phyloP scores from a whole-genome alignment of 805 yeast genomes.

The Saccharomycopsis sp. region DNA sequence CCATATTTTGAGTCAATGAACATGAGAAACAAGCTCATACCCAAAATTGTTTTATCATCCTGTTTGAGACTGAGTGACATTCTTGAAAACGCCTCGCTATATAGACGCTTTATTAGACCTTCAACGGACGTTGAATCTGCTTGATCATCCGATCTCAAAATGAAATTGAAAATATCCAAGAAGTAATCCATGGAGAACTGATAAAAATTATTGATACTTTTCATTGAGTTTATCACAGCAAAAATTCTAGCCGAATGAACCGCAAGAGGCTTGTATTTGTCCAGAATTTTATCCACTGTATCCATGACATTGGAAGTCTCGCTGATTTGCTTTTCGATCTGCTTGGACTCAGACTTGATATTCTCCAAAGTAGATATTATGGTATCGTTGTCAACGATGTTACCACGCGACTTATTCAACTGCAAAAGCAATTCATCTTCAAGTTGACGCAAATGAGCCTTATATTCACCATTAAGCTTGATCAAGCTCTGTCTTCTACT shows the following conservation, averaged over 20 bases:
- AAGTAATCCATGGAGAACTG: slow-evolving; percentile 47
- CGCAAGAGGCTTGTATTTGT: slow-evolving; percentile 49
- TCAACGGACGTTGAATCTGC: slow-evolving; percentile 24
- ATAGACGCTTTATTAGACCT: slow-evolving; percentile 33
- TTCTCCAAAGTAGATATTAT: slow-evolving; percentile 54
- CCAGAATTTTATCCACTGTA: slow-evolving; percentile 43
- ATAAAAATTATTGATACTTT: slow-evolving; percentile 45
- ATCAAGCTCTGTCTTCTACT: slow-evolving; percentile 45
- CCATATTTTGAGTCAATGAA: slow-evolving; percentile 18
- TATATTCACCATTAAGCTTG: slow-evolving; percentile 53
- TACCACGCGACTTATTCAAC: slow-evolving; percentile 50
- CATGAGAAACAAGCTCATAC: slow-evolving; percentile 31
- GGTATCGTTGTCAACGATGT: slow-evolving; percentile 60
- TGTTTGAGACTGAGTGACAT: slow-evolving; percentile 42
- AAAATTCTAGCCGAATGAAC: slow-evolving; percentile 45
- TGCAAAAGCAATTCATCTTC: slow-evolving; percentile 55
- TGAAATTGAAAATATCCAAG: slow-evolving; percentile 30
- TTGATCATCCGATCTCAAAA: slow-evolving; percentile 21
- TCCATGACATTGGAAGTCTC: slow-evolving; percentile 51
- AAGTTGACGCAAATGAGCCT: slow-evolving; percentile 42
- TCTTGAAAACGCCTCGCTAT: slow-evolving; percentile 39
- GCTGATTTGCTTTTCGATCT: slow-evolving; percentile 44
- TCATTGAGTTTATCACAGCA: slow-evolving; percentile 37
- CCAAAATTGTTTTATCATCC: slow-evolving; percentile 40
- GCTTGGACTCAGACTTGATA: slow-evolving; percentile 55